phyloP scores from a whole-genome alignment of 495 filamentous ascomycete genomes.

The Tuber calosporum region DNA sequence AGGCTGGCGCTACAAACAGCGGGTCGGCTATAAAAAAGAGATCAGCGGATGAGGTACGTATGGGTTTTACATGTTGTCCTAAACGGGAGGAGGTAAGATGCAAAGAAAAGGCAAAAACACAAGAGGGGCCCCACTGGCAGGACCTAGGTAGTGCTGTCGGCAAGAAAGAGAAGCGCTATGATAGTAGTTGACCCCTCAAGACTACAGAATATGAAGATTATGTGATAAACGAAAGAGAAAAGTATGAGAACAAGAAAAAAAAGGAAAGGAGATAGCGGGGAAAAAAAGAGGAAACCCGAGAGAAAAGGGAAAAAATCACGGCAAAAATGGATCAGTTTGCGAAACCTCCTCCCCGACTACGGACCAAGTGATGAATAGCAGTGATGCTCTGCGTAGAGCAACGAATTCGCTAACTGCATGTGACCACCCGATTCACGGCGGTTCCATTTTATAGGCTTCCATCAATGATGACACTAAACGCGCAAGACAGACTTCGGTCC shows the following conservation, averaged over 20 bases:
- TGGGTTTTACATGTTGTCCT: slow-evolving; percentile 27
- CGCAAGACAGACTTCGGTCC: slow-evolving; percentile 17
- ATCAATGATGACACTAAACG: slow-evolving; percentile 24
- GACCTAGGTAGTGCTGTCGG: not conserved
- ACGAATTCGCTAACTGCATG: slow-evolving; percentile 27
- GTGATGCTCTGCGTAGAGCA: slow-evolving; percentile 6
- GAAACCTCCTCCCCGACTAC: slow-evolving; percentile 38
- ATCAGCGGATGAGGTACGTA: slow-evolving; percentile 39
- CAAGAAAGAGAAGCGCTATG: not conserved
- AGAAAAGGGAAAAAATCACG: slow-evolving; percentile 4
- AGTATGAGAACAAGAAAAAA: slow-evolving; percentile 21
- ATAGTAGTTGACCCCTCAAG: slow-evolving; percentile 5
- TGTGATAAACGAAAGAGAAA: not conserved
- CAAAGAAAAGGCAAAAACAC: not conserved
- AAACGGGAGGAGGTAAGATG: slow-evolving; percentile 5
- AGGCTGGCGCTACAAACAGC: slow-evolving; percentile 19
- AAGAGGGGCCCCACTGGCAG: not conserved
- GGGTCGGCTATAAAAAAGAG: slow-evolving; percentile 30
- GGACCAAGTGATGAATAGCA: slow-evolving; percentile 26
- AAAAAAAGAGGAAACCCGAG: slow-evolving; percentile 8
- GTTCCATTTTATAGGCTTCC: slow-evolving; percentile 12
- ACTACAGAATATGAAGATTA: not conserved
- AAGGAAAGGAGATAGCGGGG: slow-evolving; percentile 19
- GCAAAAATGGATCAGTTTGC: slow-evolving; percentile 22
- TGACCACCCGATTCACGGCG: slow-evolving; percentile 1